Conservation (phyloP, 208 protist species). For the Leishmania tarentolae region DNA sequence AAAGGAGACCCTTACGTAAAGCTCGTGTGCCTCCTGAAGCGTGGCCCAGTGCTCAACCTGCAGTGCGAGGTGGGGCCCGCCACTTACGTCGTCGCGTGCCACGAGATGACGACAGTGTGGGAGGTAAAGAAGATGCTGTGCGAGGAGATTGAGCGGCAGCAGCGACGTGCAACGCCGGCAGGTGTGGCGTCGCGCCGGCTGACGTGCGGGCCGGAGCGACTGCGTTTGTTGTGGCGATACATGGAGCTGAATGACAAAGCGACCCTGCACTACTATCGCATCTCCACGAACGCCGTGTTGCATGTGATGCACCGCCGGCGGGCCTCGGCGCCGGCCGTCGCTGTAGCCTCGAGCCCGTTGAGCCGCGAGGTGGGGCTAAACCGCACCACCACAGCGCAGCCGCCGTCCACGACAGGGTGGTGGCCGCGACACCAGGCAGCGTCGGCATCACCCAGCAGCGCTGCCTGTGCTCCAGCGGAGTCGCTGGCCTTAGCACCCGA, state of each 20-base stretch:
- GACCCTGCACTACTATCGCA: constrained; percentile 81
- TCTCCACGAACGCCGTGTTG: constrained; percentile 77
- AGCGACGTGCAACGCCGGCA: constrained; percentile 3
- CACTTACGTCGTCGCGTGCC: constrained; percentile 53
- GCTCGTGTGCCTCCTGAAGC: constrained; percentile 65
- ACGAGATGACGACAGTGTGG: constrained; percentile 65
- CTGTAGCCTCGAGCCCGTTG: background rate
- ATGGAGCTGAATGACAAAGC: constrained; percentile 87
- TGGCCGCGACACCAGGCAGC: constrained; percentile 17
- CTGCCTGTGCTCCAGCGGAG: background rate
- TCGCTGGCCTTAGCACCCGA: background rate
- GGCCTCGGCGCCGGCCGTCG: constrained; percentile 3
- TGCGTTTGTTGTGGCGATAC: constrained; percentile 86
- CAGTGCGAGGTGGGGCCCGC: constrained; percentile 43
- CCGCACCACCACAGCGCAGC: background rate
- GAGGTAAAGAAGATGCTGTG: constrained; percentile 75
- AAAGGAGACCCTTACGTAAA: constrained; percentile 90
- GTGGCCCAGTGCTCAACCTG: constrained; percentile 72
- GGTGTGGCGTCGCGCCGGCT: constrained; percentile 10
- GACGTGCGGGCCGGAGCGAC: constrained; percentile 47
- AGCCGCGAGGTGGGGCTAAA: background rate
- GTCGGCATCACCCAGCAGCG: background rate
- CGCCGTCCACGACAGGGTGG: constrained; percentile 16
- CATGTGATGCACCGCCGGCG: constrained; percentile 39
- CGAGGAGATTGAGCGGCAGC: constrained; percentile 40